phyloP scores from a whole-genome alignment of 2,329 filamentous ascomycete genomes.

The Hypoxylon sp. region DNA sequence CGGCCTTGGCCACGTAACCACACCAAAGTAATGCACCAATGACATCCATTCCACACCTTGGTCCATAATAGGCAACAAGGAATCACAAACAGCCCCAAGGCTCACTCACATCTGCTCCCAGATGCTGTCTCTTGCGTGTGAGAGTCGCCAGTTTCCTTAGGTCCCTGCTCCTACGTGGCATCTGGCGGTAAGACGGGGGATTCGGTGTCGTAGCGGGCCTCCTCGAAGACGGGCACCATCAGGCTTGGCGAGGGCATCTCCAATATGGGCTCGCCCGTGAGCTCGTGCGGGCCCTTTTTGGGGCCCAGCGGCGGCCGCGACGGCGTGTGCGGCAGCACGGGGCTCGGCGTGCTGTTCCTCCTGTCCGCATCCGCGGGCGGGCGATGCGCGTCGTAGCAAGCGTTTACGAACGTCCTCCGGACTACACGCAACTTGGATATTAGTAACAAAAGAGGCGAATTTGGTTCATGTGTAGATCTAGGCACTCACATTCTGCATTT shows the following conservation, averaged over 20 bases:
- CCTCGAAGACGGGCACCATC: conserved; percentile 3
- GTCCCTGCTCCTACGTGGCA: background rate
- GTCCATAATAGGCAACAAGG: background rate
- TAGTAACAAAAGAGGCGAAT: background rate
- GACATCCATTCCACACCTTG: background rate
- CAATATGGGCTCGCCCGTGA: background rate
- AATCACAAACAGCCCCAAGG: background rate
- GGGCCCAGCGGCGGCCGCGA: conserved; percentile 12
- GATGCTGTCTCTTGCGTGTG: background rate
- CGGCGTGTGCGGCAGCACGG: conserved; percentile 2
- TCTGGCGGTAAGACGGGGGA: background rate
- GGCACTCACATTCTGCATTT: conserved; percentile 26
- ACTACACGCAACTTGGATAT: conserved; percentile 22
- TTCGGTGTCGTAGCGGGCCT: conserved; percentile 4
- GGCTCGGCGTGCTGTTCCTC: conserved; percentile 15
- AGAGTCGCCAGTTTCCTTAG: background rate
- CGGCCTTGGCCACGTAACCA: no score
- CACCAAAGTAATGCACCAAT: no score
- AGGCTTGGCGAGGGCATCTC: conserved; percentile 14
- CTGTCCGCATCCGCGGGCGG: conserved; percentile 1
- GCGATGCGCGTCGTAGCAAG: conserved; percentile 36
- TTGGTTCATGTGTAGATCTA: background rate
- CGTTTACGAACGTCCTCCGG: conserved; percentile 36
- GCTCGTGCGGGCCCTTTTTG: conserved; percentile 7
- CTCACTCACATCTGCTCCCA: background rate